Evolutionary conservation across 2,329 filamentous ascomycete genomes (phyloP), one percentile per base, ranked within the genome.

Genomic region (Annulohypoxylon truncatum): DNA sequence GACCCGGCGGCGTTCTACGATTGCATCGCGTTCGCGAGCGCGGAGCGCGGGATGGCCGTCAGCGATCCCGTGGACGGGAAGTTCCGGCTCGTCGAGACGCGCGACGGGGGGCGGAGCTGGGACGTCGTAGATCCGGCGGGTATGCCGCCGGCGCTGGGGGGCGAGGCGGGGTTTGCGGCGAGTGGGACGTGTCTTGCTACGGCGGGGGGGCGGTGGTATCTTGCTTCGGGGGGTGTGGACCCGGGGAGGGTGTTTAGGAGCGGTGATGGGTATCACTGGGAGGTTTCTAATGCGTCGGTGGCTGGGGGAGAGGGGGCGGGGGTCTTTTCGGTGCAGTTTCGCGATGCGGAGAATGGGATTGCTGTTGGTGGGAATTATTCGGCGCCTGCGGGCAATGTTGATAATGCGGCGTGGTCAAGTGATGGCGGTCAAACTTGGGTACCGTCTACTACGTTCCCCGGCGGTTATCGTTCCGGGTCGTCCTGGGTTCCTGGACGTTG

Each of bases 301-400:
- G 65, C 70, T 4, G 77, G 76, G 0, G 71, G 73, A 3, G 70
- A 70, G 7, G 66, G 73, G 9, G 72, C 66, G 1, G 77, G 76
- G 4, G 76, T 78, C 10, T 78, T 77, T 64, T 78, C 76, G 13
- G 76, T 77, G 12, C 73, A 69, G 38, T 79, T 79, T 67, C 69
- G 66, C 2, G 74, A 77, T 42, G 70, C 61, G 10, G 50, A 42
- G 4, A 58, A 65, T 7, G 77, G 77, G 0, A 71, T 79, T 26
- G 73, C 74, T 6, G 73, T 77, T 3, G 77, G 76, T 3, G 77
- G 77, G 1, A 74, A 78, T 56, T 78, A 74, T 53, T 71, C 69
- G 15, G 62, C 46, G 1, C 75, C 74, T 0, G 72, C 71, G 2
- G 67, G 63, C 0, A 65, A 68, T 7, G 46, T 52, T 3, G 38